Conservation (phyloP, 371 early-diverging fungal species). For the Dentiscutata heterogama region DNA sequence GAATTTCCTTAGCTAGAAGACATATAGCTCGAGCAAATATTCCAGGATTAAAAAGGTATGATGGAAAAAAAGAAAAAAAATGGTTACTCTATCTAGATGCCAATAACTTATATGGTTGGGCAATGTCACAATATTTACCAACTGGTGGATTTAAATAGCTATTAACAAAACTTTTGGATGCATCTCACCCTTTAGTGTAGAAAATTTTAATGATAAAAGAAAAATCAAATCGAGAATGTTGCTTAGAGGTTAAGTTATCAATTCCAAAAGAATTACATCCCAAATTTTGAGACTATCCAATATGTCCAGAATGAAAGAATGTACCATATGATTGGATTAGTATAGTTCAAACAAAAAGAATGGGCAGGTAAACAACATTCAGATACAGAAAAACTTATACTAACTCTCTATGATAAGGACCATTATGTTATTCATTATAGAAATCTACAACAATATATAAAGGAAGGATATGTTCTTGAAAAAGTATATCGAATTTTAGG, state of each 20-base stretch:
- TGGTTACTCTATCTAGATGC: slow-evolving; percentile 21
- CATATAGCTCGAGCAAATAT: no score
- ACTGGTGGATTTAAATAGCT: slow-evolving; percentile 36
- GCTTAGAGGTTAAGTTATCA: slow-evolving; percentile 30
- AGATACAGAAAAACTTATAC: no score
- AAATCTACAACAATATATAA: no score
- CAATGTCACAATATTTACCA: slow-evolving; percentile 42
- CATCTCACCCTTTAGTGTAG: slow-evolving; percentile 21
- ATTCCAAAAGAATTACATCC: slow-evolving; percentile 29
- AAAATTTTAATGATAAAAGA: slow-evolving; percentile 19
- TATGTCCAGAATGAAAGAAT: slow-evolving; percentile 23
- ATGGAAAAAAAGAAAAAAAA: slow-evolving; percentile 20
- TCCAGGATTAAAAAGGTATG: slow-evolving; percentile 23
- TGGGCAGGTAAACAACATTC: no score
- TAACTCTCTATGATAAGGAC: no score
- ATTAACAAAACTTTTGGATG: slow-evolving; percentile 4
- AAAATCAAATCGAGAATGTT: slow-evolving; percentile 33
- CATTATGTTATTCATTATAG: no score
- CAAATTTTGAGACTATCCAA: neutral
- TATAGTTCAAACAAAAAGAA: no score
- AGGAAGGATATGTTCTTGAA: neutral
- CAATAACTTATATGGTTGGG: slow-evolving; percentile 38
- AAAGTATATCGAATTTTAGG: slow-evolving; percentile 18
- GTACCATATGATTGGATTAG: slow-evolving; percentile 24
- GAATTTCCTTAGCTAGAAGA: slow-evolving; percentile 29